These are phyloP conservation scores for Cercophora sp. DNA, from an alignment of 495 filamentous ascomycete genomes.

Conservation along the genomic window DNA sequence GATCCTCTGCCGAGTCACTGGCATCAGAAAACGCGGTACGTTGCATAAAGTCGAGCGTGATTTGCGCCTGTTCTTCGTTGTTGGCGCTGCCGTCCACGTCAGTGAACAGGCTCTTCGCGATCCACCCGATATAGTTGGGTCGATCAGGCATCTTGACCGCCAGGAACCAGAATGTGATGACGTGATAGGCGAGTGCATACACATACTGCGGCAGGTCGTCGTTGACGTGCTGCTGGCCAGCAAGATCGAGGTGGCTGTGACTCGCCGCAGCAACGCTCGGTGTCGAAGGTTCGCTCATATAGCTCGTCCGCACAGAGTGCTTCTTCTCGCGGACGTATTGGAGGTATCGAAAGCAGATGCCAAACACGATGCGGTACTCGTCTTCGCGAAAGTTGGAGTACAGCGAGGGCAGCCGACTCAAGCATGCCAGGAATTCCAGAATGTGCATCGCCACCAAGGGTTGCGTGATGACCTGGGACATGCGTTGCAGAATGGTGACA, in stretches of 20 bases:
- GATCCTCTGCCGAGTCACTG: conserved; percentile 64
- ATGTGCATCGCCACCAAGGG: conserved; percentile 88
- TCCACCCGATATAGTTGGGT: conserved; percentile 80
- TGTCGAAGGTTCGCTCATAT: conserved; percentile 29
- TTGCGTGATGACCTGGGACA: conserved; percentile 93
- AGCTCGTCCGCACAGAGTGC: conserved; percentile 34
- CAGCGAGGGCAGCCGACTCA: conserved; percentile 79
- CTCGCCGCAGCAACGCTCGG: conserved; percentile 23
- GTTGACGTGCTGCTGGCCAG: conserved; percentile 35
- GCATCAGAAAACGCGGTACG: conserved; percentile 81
- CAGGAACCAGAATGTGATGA: conserved; percentile 95
- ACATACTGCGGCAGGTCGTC: conserved; percentile 85
- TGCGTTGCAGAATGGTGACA: conserved; percentile 78
- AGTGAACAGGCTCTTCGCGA: conserved; percentile 77
- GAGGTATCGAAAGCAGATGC: conserved; percentile 88
- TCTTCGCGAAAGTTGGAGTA: conserved; percentile 84
- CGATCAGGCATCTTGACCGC: conserved; percentile 80
- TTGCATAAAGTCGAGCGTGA: conserved; percentile 96
- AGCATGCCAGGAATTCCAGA: conserved; percentile 82
- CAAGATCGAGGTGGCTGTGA: conserved; percentile 11
- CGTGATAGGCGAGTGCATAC: conserved; percentile 86
- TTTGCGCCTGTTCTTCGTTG: conserved; percentile 87
- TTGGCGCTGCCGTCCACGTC: conserved; percentile 69
- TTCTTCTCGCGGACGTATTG: conserved; percentile 58
- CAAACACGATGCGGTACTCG: conserved; percentile 88